These are phyloP conservation scores for Trichoderma erinaceum DNA, from an alignment of 495 filamentous ascomycete genomes.

Conservation along the genomic window DNA sequence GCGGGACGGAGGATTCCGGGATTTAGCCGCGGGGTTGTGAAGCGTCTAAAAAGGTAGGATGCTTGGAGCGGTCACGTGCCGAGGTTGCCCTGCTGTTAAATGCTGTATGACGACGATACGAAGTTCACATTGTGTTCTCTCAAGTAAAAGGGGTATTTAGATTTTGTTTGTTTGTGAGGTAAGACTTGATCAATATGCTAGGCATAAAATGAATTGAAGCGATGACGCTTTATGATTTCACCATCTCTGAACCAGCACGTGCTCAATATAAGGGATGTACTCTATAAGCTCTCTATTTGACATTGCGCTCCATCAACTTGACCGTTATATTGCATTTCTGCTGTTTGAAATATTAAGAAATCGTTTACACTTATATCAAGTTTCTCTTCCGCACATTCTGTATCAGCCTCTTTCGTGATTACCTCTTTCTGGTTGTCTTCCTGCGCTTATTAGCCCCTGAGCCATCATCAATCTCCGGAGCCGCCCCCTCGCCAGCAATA, in stretches of 20 bases:
- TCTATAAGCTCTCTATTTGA: too few species aligned
- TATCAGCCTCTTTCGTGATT: neutral
- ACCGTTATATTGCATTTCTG: neutral
- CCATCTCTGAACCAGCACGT: neutral
- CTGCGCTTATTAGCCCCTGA: constrained; percentile 21
- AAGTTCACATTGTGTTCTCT: too few species aligned
- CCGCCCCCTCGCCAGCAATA: constrained; percentile 20
- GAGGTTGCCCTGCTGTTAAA: neutral
- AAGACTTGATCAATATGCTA: neutral
- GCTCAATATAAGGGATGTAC: neutral
- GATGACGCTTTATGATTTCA: neutral
- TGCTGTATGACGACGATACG: neutral
- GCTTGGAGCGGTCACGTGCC: neutral
- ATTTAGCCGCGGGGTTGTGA: neutral
- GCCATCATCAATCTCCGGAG: constrained; percentile 21
- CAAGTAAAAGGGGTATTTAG: too few species aligned
- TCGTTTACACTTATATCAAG: neutral
- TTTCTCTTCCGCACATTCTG: neutral
- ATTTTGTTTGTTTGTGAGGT: neutral
- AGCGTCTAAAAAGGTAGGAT: neutral
- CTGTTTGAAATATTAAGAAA: neutral
- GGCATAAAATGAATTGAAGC: too few species aligned
- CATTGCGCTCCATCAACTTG: neutral
- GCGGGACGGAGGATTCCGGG: neutral
- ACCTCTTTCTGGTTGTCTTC: neutral